Conservation (phyloP, 208 protist species). For the Trichomonas vaginalis region DNA sequence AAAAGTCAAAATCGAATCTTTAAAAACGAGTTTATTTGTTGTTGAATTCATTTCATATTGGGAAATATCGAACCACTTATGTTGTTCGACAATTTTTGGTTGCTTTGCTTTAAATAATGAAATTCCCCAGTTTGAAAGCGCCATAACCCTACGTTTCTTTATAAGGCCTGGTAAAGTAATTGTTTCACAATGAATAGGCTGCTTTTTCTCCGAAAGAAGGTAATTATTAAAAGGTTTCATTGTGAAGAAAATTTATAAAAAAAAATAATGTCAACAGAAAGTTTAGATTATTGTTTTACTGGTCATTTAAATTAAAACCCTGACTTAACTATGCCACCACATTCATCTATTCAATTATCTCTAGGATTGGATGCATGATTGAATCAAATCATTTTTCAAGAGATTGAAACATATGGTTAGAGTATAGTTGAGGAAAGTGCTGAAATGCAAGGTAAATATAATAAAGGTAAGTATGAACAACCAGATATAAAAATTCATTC, state of each 20-base stretch:
- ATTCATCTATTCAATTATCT: no score
- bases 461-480: no score
- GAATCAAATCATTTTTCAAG: no score
- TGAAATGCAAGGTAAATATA: no score
- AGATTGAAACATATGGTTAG: no score
- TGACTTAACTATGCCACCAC: no score
- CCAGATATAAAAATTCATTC: no score
- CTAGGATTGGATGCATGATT: no score
- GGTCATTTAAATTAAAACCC: no score
- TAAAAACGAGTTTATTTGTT: neutral
- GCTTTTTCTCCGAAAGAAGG: neutral
- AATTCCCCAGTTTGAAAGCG: neutral
- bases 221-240: neutral
- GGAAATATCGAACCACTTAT: neutral
- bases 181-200: neutral
- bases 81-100: neutral
- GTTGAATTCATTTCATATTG: neutral
- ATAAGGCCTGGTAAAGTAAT: neutral
- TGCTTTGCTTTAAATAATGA: neutral
- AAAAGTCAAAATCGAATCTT: neutral
- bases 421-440: no score
- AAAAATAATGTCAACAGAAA: no score
- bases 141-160: neutral
- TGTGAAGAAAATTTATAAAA: neutral
- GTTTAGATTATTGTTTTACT: no score